Evolutionary conservation across 148 eudicot species (phyloP).

Genomic region (Nepenthes mirabilis): DNA sequence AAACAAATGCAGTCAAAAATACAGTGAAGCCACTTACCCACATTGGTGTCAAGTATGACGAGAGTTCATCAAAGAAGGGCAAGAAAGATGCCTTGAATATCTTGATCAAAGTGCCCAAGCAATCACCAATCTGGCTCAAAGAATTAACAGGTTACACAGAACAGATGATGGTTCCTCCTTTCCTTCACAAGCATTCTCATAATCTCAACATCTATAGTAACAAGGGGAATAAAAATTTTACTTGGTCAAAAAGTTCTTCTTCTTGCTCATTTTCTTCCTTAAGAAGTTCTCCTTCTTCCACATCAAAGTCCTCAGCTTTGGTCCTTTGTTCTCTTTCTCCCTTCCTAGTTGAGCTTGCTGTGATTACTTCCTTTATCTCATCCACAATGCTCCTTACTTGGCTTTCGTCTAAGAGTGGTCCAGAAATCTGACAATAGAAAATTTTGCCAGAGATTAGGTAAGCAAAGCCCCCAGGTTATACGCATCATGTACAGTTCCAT

Average conservation of each 20-base stretch:
- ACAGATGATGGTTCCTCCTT: too few species aligned
- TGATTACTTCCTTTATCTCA: slow-evolving; percentile 84
- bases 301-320: slow-evolving; percentile 96
- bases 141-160: neutral
- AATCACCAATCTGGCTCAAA: slow-evolving; percentile 60
- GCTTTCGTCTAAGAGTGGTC: slow-evolving; percentile 65
- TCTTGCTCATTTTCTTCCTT: slow-evolving; percentile 93
- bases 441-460: neutral
- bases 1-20: too few species aligned
- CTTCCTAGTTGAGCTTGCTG: slow-evolving; percentile 90
- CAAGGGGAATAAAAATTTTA: slow-evolving; percentile 5
- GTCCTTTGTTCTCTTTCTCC: slow-evolving; percentile 78
- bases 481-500: too few species aligned
- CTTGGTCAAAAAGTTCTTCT: slow-evolving; percentile 95
- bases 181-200: too few species aligned
- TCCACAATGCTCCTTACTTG: slow-evolving; percentile 87
- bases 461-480: too few species aligned
- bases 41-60: slow-evolving; percentile 87
- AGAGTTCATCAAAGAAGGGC: slow-evolving; percentile 85
- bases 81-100: slow-evolving; percentile 85
- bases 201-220: neutral
- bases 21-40: slow-evolving; percentile 49
- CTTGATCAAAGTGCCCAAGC: slow-evolving; percentile 86
- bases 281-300: slow-evolving; percentile 87
- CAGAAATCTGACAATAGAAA: slow-evolving; percentile 44